phyloP scores from a whole-genome alignment of 352 stramenopile species.

The Globisporangium uncinulatum region DNA sequence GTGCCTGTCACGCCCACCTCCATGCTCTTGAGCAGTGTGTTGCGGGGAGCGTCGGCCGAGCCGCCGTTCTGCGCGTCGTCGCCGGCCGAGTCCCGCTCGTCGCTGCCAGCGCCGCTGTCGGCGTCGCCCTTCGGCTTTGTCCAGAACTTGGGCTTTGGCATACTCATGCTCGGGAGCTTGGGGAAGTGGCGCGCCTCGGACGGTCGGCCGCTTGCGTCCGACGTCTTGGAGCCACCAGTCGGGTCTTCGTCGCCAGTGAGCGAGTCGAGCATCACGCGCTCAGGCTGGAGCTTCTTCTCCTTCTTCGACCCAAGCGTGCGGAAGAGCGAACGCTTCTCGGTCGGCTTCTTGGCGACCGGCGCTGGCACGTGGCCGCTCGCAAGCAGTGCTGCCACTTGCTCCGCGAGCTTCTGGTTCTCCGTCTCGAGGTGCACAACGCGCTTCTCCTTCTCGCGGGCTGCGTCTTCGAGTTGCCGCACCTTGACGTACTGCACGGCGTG shows the following conservation, averaged over 20 bases:
- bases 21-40: constrained; percentile 77
- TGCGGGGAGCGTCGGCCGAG: constrained; percentile 40
- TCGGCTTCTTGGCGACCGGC: constrained; percentile 44
- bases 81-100: constrained; percentile 36
- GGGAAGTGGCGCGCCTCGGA: constrained; percentile 53
- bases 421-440: constrained; percentile 57
- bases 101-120: constrained; percentile 35
- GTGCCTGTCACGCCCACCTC: constrained; percentile 61
- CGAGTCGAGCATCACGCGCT: constrained; percentile 67
- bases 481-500: constrained; percentile 71
- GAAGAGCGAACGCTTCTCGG: constrained; percentile 73
- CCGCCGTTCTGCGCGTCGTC: constrained; percentile 27
- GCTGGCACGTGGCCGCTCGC: constrained; percentile 33
- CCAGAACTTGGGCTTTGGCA: constrained; percentile 76
- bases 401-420: constrained; percentile 73
- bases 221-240: constrained; percentile 36
- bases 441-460: constrained; percentile 70
- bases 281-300: constrained; percentile 36
- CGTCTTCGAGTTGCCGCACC: constrained; percentile 68
- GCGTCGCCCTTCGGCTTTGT: constrained; percentile 43
- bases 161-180: constrained; percentile 52
- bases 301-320: constrained; percentile 83
- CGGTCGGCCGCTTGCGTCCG: constrained; percentile 26
- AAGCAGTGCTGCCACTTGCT: constrained; percentile 37
- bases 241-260: constrained; percentile 72